phyloP scores from a whole-genome alignment of 1,139 yeast genomes.

The Suhomyces bribrorum region DNA sequence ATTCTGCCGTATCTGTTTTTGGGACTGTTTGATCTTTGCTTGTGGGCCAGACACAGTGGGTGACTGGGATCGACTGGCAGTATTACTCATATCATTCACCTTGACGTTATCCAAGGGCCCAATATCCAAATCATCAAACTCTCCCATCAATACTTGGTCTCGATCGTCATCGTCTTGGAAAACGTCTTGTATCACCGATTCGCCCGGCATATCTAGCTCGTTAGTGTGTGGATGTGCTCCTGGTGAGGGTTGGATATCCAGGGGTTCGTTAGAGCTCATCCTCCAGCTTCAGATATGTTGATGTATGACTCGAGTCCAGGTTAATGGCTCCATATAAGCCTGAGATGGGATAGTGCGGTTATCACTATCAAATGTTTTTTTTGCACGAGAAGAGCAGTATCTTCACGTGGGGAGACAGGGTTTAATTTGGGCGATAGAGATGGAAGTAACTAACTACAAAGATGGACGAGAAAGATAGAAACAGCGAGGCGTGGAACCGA shows the following conservation, averaged over 20 bases:
- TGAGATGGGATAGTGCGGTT: background rate
- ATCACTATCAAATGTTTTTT: background rate
- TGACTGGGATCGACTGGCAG: constrained; percentile 21
- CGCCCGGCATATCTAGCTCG: constrained; percentile 6
- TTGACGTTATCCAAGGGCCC: constrained; percentile 17
- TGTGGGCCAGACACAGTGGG: constrained; percentile 11
- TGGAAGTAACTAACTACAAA: no score
- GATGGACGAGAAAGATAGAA: no score
- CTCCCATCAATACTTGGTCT: constrained; percentile 5
- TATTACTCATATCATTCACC: constrained; percentile 14
- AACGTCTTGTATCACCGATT: constrained; percentile 6
- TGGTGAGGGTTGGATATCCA: constrained; percentile 1
- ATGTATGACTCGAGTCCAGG: background rate
- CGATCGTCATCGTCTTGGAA: constrained; percentile 1
- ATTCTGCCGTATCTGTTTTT: constrained; percentile 15
- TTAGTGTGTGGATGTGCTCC: background rate
- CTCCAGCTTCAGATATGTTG: constrained; percentile 2
- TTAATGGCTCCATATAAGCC: background rate
- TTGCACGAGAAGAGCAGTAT: background rate
- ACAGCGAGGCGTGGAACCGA: no score
- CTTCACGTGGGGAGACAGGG: background rate
- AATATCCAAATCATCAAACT: constrained; percentile 13
- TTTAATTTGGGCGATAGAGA: background rate
- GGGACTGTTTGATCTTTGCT: constrained; percentile 1
- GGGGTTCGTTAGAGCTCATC: constrained; percentile 10